Evolutionary conservation across 2,329 filamentous ascomycete genomes (phyloP).

Genomic region (Sordariomycetes sp.): DNA sequence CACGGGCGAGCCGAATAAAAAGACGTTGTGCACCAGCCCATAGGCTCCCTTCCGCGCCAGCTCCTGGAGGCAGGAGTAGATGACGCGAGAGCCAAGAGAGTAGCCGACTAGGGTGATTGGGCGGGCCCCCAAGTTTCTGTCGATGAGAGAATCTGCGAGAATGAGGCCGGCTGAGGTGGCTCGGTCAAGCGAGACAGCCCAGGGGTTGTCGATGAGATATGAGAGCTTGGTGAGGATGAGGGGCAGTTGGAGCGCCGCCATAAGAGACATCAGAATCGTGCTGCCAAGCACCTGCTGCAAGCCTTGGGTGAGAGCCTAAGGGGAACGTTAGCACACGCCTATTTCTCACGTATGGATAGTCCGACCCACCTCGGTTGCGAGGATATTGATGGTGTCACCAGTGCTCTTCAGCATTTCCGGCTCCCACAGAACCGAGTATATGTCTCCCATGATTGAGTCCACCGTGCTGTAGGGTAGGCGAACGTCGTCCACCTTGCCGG

Average conservation of each 20-base stretch:
- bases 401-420: conserved; percentile 96
- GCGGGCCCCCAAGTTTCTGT: conserved; percentile 80
- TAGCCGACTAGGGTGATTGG: conserved; percentile 93
- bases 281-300: conserved; percentile 89
- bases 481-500: conserved; percentile 92
- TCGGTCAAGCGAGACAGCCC: conserved; percentile 90
- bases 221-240: conserved; percentile 86
- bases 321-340: conserved; percentile 11
- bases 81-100: conserved; percentile 83
- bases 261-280: conserved; percentile 78
- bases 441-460: conserved; percentile 94
- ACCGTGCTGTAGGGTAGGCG: conserved; percentile 92
- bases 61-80: conserved; percentile 84
- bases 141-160: conserved; percentile 85
- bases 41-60: conserved; percentile 73
- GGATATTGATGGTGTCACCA: conserved; percentile 96
- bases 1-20: conserved; percentile 84
- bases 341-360: not conserved
- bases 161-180: conserved; percentile 84
- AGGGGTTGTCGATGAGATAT: conserved; percentile 96
- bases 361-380: conserved; percentile 82
- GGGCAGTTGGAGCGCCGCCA: conserved; percentile 88
- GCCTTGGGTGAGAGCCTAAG: conserved; percentile 82
- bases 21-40: conserved; percentile 88
- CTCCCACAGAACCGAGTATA: conserved; percentile 96